phyloP scores from a whole-genome alignment of 2,329 filamentous ascomycete genomes.

The Plenodomus biglobosus region DNA sequence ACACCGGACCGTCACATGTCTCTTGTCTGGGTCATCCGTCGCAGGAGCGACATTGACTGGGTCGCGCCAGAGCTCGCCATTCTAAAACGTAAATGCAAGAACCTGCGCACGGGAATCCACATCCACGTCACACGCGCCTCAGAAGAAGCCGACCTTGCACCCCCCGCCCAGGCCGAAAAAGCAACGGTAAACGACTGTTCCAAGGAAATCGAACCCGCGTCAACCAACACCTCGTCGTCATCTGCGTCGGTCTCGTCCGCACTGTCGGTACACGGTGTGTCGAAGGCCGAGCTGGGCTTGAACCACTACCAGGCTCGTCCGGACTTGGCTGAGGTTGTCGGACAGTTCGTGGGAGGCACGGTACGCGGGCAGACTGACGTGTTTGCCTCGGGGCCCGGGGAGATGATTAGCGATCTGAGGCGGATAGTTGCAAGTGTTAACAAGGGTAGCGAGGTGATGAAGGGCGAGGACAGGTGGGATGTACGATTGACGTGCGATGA shows the following conservation, averaged over 20 bases:
- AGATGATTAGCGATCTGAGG: constrained; percentile 39
- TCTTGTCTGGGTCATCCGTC: constrained; percentile 41
- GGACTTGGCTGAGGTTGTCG: constrained; percentile 20
- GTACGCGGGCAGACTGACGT: constrained; percentile 32
- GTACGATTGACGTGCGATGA: constrained; percentile 38
- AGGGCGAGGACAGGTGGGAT: constrained; percentile 34
- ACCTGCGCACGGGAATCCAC: constrained; percentile 31
- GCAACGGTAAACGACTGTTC: constrained; percentile 14
- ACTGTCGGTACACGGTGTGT: constrained; percentile 31
- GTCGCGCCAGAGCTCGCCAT: constrained; percentile 38
- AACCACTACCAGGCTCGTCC: constrained; percentile 32
- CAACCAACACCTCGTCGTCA: constrained; percentile 20
- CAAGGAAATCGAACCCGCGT: constrained; percentile 27
- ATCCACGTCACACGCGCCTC: constrained; percentile 38
- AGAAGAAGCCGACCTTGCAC: constrained; percentile 21
- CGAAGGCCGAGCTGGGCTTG: constrained; percentile 29
- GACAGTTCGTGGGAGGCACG: constrained; percentile 27
- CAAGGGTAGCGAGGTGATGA: constrained; percentile 38
- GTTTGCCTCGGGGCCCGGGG: constrained; percentile 36
- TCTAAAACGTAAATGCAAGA: constrained; percentile 30
- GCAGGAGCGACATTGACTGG: constrained; percentile 39
- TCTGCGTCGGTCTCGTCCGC: constrained; percentile 26
- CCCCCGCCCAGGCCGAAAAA: constrained; percentile 23
- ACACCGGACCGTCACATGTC: constrained; percentile 30
- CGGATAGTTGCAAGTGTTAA: constrained; percentile 35